Evolutionary conservation across 306 rosid genomes (phyloP), one percentile per base, ranked within the genome.

Genomic region (Cucurbita ficifolia): DNA sequence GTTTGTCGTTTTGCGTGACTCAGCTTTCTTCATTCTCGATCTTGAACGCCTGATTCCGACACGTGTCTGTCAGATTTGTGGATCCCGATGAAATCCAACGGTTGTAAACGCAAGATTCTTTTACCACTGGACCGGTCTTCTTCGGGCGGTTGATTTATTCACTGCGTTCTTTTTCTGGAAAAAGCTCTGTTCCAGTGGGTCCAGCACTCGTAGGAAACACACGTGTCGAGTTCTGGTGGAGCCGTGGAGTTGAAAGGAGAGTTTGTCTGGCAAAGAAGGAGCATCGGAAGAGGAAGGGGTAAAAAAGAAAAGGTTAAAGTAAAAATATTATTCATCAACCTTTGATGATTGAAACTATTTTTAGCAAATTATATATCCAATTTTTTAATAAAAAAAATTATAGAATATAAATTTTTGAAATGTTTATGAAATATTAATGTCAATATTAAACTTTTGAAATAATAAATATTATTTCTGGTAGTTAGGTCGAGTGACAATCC

Each of bases 1-100:
- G 24, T 57, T 76, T 79, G 80, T 82, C 84, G 85, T 83, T 81
- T 81, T 81, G 40, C 35, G 70, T 68, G 82, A 81, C 85, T 67
- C 81, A 22, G 67, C 81, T 77, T 86, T 83, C 80, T 80, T 69
- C 24, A 42, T 45, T 50, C 45, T 40, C 56, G 50, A 70, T 69
- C 76, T 38, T 75, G 16, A 70, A 78, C 49, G 8, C 14, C 18
- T 16, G 39, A 63, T 46, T 5, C 50, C 16, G 53, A 46, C 83
- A 80, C 84, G 90, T 84, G 86, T 78, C 35, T 3, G 59, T 21
- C 73, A 68, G 22, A 0, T 6, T 19, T 69, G 55, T 2, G 17
- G 38, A 80, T 76, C 81, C 56, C 80, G 18, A 64, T 43, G 64
- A 48, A 21, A 83, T 83, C 84, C 52, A 51, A 80, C 82, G 79